Conservation (phyloP, 257 asterid species). For the Solanum rostratum region DNA sequence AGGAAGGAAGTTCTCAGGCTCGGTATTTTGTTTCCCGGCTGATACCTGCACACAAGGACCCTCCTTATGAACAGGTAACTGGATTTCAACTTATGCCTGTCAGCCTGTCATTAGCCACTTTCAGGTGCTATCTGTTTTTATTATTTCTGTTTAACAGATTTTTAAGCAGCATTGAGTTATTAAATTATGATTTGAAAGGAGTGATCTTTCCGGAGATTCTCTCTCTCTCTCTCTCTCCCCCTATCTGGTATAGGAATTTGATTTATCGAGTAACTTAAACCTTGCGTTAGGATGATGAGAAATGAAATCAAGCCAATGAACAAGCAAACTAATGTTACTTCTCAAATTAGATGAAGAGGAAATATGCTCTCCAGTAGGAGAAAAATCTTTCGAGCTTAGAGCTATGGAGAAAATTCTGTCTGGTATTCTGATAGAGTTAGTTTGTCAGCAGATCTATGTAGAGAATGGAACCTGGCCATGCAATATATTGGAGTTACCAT, state of each 20-base stretch:
- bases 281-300: neutral
- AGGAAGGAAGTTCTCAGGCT: conserved; percentile 99
- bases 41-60: conserved; percentile 95
- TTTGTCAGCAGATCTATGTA: neutral
- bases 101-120: neutral
- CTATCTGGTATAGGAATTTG: neutral
- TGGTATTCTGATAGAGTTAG: neutral
- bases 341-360: neutral
- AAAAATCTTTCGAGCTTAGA: neutral
- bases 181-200: neutral
- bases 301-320: neutral
- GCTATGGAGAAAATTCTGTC: neutral
- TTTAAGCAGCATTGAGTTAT: neutral
- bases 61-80: conserved; percentile 88
- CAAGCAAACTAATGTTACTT: neutral
- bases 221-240: neutral
- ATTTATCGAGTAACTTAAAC: neutral
- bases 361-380: neutral
- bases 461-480: neutral
- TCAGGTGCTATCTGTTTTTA: neutral
- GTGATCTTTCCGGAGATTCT: neutral
- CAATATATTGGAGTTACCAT: neutral
- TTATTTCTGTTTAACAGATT: neutral
- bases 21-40: conserved; percentile 85
- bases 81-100: neutral